These are phyloP conservation scores for Trypanosoma mega DNA, from an alignment of 208 protist species.

Conservation along the genomic window DNA sequence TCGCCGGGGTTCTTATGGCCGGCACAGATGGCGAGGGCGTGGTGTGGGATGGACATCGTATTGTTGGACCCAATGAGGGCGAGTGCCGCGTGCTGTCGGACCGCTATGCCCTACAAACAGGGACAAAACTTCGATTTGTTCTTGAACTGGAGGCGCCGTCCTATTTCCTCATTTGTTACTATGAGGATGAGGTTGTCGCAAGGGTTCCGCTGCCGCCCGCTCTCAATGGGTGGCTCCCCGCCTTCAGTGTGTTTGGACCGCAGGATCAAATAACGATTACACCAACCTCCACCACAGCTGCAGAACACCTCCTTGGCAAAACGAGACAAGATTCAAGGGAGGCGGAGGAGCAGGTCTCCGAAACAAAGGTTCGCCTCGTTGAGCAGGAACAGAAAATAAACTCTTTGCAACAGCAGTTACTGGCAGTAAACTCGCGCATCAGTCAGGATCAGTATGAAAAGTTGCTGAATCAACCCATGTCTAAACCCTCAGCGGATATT, in stretches of 20 bases:
- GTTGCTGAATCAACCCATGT: background rate
- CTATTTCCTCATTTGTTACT: constrained; percentile 31
- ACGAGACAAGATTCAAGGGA: constrained; percentile 5
- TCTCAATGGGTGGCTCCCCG: constrained; percentile 25
- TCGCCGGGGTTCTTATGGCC: constrained; percentile 28
- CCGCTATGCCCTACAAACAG: constrained; percentile 10
- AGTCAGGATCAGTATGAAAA: constrained; percentile 23
- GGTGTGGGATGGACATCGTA: constrained; percentile 37
- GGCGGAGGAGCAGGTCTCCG: background rate
- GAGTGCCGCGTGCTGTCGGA: constrained; percentile 22
- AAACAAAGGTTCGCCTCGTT: constrained; percentile 5
- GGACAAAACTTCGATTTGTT: constrained; percentile 24
- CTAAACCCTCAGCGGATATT: background rate
- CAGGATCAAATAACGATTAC: constrained; percentile 37
- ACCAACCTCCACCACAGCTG: constrained; percentile 6
- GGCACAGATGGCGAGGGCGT: constrained; percentile 31
- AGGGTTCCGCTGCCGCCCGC: constrained; percentile 20
- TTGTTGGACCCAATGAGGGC: constrained; percentile 30
- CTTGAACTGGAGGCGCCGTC: constrained; percentile 26
- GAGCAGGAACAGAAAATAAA: constrained; percentile 27
- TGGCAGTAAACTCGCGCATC: constrained; percentile 21
- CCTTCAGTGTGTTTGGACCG: constrained; percentile 30
- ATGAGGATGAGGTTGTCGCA: constrained; percentile 25
- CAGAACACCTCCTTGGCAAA: constrained; percentile 1
- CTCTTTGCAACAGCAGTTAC: constrained; percentile 22